These are phyloP conservation scores for Kurtzmaniella cleridarum DNA, from an alignment of 805 yeast species.

Conservation along the genomic window DNA sequence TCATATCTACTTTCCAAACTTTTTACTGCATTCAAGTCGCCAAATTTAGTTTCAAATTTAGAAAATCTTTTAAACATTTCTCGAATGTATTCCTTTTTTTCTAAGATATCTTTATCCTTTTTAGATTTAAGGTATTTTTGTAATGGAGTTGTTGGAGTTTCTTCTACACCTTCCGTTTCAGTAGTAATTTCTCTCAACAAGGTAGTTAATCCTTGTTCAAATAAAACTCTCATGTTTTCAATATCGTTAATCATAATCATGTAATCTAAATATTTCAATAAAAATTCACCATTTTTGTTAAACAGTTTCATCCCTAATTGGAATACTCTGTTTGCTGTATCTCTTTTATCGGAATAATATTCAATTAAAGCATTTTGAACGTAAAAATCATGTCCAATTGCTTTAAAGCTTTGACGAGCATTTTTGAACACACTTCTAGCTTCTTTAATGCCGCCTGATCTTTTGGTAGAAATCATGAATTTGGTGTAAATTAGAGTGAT, in stretches of 20 bases:
- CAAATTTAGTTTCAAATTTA: constrained; percentile 61
- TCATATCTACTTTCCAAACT: constrained; percentile 62
- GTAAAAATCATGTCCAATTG: constrained; percentile 68
- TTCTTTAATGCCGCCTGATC: constrained; percentile 62
- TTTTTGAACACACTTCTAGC: constrained; percentile 69
- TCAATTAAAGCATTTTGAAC: constrained; percentile 82
- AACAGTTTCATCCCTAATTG: constrained; percentile 68
- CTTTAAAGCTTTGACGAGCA: constrained; percentile 55
- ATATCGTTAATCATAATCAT: constrained; percentile 63
- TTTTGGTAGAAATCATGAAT: constrained; percentile 66
- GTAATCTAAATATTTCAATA: constrained; percentile 66
- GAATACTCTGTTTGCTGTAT: constrained; percentile 69
- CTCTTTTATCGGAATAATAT: constrained; percentile 57
- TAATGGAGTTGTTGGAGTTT: constrained; percentile 16
- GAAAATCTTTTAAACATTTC: constrained; percentile 45
- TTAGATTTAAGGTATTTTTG: constrained; percentile 40
- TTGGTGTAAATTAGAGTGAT: constrained; percentile 65
- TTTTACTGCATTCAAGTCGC: constrained; percentile 63
- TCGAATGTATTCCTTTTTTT: constrained; percentile 21
- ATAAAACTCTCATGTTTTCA: constrained; percentile 71
- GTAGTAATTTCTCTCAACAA: constrained; percentile 32
- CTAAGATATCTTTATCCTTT: constrained; percentile 13
- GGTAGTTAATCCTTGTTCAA: constrained; percentile 69
- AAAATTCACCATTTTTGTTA: constrained; percentile 52
- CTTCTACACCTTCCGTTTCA: constrained; percentile 20